Evolutionary conservation across 164 flowering plant species (phyloP).

Genomic region (Magnolia sinica): DNA sequence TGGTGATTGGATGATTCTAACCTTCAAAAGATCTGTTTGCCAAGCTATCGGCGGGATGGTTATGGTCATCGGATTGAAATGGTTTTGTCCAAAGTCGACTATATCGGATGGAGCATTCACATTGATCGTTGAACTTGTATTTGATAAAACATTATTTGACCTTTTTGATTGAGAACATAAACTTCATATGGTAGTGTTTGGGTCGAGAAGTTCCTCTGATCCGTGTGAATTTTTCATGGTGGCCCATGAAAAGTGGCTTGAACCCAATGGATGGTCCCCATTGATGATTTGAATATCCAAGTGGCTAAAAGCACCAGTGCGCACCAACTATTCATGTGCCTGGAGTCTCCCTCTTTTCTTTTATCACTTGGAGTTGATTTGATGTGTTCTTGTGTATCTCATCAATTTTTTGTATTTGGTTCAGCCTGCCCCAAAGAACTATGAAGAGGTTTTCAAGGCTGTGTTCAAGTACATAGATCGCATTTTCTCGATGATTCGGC

Average conservation of each 20-base stretch:
- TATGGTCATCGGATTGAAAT: neutral
- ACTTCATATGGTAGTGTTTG: too few species aligned
- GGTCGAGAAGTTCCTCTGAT: too few species aligned
- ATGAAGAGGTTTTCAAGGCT: constrained; percentile 40
- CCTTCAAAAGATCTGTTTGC: too few species aligned
- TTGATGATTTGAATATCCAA: neutral
- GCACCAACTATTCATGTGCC: neutral
- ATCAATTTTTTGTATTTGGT: neutral
- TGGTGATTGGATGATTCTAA: too few species aligned
- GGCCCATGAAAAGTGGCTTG: neutral
- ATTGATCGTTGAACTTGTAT: neutral
- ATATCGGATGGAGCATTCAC: neutral
- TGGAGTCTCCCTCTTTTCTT: neutral
- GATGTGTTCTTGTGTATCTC: neutral
- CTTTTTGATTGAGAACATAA: too few species aligned
- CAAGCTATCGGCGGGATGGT: too few species aligned
- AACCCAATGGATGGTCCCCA: neutral
- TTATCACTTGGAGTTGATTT: neutral
- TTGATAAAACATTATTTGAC: too few species aligned
- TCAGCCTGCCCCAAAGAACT: constrained; percentile 30
- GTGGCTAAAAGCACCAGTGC: neutral
- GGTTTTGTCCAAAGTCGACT: neutral
- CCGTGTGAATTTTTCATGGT: too few species aligned
- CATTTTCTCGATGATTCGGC: constrained; percentile 39
- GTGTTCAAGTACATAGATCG: constrained; percentile 45